Evolutionary conservation across 345 rosid species (phyloP).

Genomic region (Populus tremula): DNA sequence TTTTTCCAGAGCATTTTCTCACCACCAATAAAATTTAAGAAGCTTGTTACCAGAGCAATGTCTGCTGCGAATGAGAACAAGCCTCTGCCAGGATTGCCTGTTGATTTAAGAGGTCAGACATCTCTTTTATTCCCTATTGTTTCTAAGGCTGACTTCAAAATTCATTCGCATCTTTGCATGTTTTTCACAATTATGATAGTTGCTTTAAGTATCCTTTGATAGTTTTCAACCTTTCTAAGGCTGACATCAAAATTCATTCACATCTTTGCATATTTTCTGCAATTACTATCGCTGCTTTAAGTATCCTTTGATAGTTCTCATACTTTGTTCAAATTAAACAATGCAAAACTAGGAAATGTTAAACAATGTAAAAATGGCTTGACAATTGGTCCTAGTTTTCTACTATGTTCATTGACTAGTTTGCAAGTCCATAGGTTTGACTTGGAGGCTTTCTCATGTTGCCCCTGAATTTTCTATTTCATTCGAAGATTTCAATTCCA

Average conservation of each 20-base stretch:
- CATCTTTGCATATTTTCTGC: background rate
- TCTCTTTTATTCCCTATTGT: background rate
- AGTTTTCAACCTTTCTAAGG: background rate
- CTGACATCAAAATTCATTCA: too few relatives aligned
- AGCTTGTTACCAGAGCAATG: conserved; percentile 34
- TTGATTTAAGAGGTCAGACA: conserved; percentile 50
- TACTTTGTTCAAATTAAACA: background rate
- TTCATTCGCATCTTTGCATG: background rate
- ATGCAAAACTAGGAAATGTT: background rate
- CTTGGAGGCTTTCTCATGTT: background rate
- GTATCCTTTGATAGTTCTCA: background rate
- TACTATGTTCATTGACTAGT: background rate
- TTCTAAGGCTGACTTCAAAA: too few relatives aligned
- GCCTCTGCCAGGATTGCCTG: conserved; percentile 48
- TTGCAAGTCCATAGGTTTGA: background rate
- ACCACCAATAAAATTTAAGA: conserved; percentile 18
- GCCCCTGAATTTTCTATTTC: background rate
- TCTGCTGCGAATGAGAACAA: conserved; percentile 27
- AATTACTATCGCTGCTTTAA: background rate
- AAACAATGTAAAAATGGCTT: background rate
- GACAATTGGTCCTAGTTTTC: background rate
- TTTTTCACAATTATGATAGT: background rate
- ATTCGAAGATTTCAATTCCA: background rate
- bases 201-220: background rate
- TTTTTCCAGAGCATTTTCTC: conserved; percentile 21